Conservation (phyloP, 1,139 yeast genomes). For the Kurtzmaniella quercitrusa region DNA sequence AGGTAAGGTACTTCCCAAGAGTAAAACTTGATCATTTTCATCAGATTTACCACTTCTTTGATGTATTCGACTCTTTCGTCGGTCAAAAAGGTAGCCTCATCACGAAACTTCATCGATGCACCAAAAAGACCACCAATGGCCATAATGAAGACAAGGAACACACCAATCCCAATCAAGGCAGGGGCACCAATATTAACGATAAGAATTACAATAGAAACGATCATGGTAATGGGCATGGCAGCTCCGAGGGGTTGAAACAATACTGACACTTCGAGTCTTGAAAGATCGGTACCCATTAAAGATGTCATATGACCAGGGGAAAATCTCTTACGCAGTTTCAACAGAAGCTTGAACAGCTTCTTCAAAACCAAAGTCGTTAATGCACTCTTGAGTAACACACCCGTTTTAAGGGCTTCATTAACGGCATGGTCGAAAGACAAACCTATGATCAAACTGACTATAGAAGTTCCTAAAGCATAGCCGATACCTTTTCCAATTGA, state of each 20-base stretch:
- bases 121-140: constrained; percentile 7
- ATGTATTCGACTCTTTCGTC: constrained; percentile 53
- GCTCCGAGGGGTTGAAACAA: constrained; percentile 56
- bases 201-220: constrained; percentile 54
- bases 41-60: constrained; percentile 54
- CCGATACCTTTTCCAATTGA: constrained; percentile 52
- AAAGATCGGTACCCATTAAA: constrained; percentile 19
- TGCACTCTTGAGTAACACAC: constrained; percentile 16
- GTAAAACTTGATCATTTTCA: constrained; percentile 62
- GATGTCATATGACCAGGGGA: constrained; percentile 18
- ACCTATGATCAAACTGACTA: constrained; percentile 8
- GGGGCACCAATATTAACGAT: constrained; percentile 65
- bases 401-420: constrained; percentile 18
- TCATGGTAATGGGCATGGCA: constrained; percentile 53
- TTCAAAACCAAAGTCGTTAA: constrained; percentile 16
- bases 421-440: constrained; percentile 19
- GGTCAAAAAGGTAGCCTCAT: constrained; percentile 38
- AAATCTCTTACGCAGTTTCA: constrained; percentile 11
- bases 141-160: constrained; percentile 29
- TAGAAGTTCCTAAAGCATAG: constrained; percentile 30
- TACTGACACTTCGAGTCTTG: constrained; percentile 15
- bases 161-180: constrained; percentile 56
- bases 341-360: constrained; percentile 16
- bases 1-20: constrained; percentile 19
- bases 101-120: constrained; percentile 11